Conservation (phyloP, 78 protist species). For the Planoprotostelium fungivorum region DNA sequence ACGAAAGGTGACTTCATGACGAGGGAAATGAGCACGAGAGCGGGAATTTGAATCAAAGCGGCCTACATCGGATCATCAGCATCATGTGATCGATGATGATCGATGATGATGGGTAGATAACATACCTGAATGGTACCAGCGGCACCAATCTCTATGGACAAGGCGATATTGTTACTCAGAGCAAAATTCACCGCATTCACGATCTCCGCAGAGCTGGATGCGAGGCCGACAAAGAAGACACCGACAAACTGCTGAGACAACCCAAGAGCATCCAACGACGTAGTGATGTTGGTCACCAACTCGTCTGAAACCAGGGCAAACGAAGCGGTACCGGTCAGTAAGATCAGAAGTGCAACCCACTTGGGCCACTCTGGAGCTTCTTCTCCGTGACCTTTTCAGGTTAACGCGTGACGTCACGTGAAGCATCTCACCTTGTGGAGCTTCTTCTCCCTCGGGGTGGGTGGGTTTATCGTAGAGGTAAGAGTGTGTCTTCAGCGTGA, state of each 20-base stretch:
- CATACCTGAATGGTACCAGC: conserved; percentile 72
- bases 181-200: conserved; percentile 80
- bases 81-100: neutral
- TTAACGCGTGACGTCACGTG: too few species aligned
- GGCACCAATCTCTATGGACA: conserved; percentile 77
- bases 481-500: conserved; percentile 81
- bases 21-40: neutral
- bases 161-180: conserved; percentile 52
- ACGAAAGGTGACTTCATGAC: conserved; percentile 24
- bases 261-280: conserved; percentile 47
- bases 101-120: conserved; percentile 34
- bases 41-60: neutral
- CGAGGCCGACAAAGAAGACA: conserved; percentile 68
- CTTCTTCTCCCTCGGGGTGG: neutral
- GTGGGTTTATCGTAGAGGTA: conserved; percentile 17
- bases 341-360: conserved; percentile 35
- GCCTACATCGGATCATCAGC: neutral
- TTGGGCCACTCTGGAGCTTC: conserved; percentile 58
- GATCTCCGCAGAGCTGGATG: conserved; percentile 77
- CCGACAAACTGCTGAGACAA: conserved; percentile 72
- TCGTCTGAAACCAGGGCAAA: conserved; percentile 62
- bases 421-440: neutral
- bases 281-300: conserved; percentile 45
- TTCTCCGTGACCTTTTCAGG: conserved; percentile 5
- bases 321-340: conserved; percentile 48